Conservation (phyloP, 2,329 filamentous ascomycete species). For the Colletotrichum ledebouriae region DNA sequence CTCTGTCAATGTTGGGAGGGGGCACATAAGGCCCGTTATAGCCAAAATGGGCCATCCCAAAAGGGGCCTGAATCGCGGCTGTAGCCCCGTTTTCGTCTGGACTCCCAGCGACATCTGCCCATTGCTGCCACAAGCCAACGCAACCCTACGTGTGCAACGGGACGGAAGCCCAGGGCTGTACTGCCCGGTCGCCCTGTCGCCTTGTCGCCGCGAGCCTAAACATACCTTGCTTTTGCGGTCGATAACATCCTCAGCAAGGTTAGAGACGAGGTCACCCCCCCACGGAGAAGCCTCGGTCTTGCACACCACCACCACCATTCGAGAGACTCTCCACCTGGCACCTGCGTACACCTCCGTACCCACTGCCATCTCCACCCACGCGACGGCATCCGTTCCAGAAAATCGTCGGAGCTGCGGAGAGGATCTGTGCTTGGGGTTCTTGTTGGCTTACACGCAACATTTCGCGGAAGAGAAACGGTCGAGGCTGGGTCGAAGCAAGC, state of each 20-base stretch:
- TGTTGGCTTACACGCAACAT: not conserved
- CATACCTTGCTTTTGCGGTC: conserved; percentile 4
- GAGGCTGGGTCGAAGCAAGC: conserved; percentile 3
- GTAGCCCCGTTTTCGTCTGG: conserved; percentile 40
- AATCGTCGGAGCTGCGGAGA: conserved; percentile 24
- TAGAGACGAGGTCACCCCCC: not conserved
- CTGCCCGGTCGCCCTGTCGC: not conserved
- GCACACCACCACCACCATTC: conserved; percentile 5
- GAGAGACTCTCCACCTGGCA: not conserved
- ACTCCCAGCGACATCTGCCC: conserved; percentile 34
- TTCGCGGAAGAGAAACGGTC: conserved; percentile 15
- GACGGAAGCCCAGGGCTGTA: conserved; percentile 12
- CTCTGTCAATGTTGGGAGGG: not conserved
- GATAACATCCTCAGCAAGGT: not conserved
- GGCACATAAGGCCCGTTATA: conserved; percentile 1
- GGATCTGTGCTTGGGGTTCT: conserved; percentile 23
- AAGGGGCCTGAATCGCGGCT: conserved; percentile 34
- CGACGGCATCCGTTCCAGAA: conserved; percentile 26
- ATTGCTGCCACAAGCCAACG: conserved; percentile 24
- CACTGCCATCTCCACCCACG: conserved; percentile 15
- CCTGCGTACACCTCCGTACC: conserved; percentile 20
- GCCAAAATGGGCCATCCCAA: conserved; percentile 25
- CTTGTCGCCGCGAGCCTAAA: conserved; percentile 19
- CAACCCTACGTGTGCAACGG: conserved; percentile 1
- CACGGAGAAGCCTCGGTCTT: conserved; percentile 23